Evolutionary conservation across 257 asterid genomes (phyloP).

Genomic region (Mentha longifolia): DNA sequence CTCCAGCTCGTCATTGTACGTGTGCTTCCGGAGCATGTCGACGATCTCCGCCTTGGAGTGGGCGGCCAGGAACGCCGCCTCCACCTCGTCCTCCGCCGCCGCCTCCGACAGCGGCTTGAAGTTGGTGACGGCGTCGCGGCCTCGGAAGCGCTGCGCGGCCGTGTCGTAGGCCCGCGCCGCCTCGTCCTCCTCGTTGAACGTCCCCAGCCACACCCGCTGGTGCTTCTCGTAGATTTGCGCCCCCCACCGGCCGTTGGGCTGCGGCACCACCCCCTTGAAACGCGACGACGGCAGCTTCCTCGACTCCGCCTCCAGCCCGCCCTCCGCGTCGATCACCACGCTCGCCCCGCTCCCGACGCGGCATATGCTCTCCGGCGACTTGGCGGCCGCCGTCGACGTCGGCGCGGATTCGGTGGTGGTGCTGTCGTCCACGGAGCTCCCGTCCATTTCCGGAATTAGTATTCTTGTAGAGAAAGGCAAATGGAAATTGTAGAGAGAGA

Average conservation of each 20-base stretch:
- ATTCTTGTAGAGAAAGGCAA: constrained; percentile 5
- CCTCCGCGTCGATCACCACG: constrained; percentile 55
- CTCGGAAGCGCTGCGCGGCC: constrained; percentile 77
- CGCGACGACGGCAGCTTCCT: constrained; percentile 81
- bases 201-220: constrained; percentile 70
- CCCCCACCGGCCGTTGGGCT: constrained; percentile 96
- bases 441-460: constrained; percentile 34
- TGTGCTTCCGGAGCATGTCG: constrained; percentile 71
- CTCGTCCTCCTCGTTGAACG: constrained; percentile 66
- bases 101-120: constrained; percentile 52
- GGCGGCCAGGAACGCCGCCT: constrained; percentile 46
- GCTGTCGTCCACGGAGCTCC: constrained; percentile 58
- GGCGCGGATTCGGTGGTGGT: constrained; percentile 56
- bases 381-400: constrained; percentile 30
- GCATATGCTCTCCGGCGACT: constrained; percentile 58
- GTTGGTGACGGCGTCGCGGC: constrained; percentile 67
- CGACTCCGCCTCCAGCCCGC: constrained; percentile 78
- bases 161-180: constrained; percentile 70
- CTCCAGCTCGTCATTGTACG: constrained; percentile 65
- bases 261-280: constrained; percentile 92
- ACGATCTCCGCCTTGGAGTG: constrained; percentile 68
- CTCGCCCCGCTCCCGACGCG: constrained; percentile 78
- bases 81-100: constrained; percentile 34
- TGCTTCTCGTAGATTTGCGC: constrained; percentile 91
- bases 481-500: neutral